Conservation (phyloP, 805 yeast genomes). For the Lachancea kluyveri region DNA sequence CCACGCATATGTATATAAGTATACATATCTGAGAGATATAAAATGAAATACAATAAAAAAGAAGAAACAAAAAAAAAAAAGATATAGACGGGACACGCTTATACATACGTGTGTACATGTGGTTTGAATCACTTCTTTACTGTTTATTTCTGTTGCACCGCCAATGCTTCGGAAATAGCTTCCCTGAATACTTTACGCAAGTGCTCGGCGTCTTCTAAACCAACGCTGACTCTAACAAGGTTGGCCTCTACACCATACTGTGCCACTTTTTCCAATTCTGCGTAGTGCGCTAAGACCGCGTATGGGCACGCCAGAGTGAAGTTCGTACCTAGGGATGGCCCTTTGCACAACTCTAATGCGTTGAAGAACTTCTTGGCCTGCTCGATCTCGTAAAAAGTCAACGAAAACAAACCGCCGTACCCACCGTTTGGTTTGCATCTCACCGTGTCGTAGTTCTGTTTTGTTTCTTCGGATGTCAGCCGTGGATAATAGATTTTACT, state of each 20-base stretch:
- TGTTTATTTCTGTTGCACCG: background rate
- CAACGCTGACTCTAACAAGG: conserved; percentile 76
- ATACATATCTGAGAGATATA: no score
- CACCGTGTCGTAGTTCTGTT: conserved; percentile 61
- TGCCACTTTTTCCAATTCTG: conserved; percentile 71
- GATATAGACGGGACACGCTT: no score
- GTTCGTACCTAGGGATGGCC: conserved; percentile 88
- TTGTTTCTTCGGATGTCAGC: conserved; percentile 39
- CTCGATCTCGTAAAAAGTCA: conserved; percentile 57
- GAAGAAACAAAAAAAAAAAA: no score
- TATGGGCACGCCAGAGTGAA: conserved; percentile 82
- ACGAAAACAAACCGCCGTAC: conserved; percentile 80
- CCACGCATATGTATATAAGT: no score
- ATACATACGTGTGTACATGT: no score
- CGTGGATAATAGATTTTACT: conserved; percentile 70
- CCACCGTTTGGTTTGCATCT: conserved; percentile 63
- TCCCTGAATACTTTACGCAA: conserved; percentile 43
- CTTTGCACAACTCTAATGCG: conserved; percentile 46
- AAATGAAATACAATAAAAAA: no score
- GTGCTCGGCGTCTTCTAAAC: conserved; percentile 66
- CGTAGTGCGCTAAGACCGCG: conserved; percentile 77
- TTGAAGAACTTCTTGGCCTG: conserved; percentile 73
- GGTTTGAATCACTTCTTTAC: no score
- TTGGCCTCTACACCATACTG: conserved; percentile 78
- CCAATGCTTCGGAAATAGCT: conserved; percentile 43